A percentile compares a stretch with the other conserved stretches of the same genome.
phyloP scores from a whole-genome alignment of 805 yeast genomes.

The Naumovozyma baii region DNA sequence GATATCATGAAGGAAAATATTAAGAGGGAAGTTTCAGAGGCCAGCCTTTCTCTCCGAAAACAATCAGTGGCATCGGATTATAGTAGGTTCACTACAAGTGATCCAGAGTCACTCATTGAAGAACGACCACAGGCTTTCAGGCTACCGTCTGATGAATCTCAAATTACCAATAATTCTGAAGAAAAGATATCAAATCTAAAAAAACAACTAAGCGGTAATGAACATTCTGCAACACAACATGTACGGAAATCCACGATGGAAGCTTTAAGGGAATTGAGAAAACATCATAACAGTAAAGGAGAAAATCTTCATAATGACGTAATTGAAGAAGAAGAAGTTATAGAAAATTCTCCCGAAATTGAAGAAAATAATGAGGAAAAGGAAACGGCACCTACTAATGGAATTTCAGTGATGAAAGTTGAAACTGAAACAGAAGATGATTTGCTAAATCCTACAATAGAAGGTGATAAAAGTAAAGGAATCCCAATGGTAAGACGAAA shows the following conservation, averaged over 20 bases:
- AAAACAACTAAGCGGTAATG: slow-evolving; percentile 3
- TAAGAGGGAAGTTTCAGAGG: neutral
- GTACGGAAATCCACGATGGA: neutral
- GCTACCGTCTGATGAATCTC: slow-evolving; percentile 6
- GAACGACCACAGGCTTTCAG: slow-evolving; percentile 16
- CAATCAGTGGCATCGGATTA: slow-evolving; percentile 11
- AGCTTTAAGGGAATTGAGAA: neutral
- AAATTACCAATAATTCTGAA: slow-evolving; percentile 1
- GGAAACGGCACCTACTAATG: neutral
- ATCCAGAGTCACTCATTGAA: slow-evolving; percentile 22
- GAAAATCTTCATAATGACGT: neutral
- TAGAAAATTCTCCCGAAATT: slow-evolving; percentile 11
- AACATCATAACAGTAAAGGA: neutral
- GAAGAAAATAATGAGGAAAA: neutral
- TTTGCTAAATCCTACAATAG: slow-evolving; percentile 11
- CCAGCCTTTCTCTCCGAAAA: slow-evolving; percentile 1
- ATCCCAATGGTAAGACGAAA: slow-evolving; percentile 19
- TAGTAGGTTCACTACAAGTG: slow-evolving; percentile 18
- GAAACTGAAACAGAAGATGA: too few species aligned
- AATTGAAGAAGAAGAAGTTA: neutral
- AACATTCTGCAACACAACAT: neutral
- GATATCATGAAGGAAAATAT: too few species aligned
- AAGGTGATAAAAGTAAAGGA: slow-evolving; percentile 5
- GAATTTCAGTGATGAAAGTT: too few species aligned
- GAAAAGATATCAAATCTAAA: slow-evolving; percentile 2